These are phyloP conservation scores for Yamadazyma taylorii DNA, from an alignment of 1,139 yeast species.

Conservation along the genomic window DNA sequence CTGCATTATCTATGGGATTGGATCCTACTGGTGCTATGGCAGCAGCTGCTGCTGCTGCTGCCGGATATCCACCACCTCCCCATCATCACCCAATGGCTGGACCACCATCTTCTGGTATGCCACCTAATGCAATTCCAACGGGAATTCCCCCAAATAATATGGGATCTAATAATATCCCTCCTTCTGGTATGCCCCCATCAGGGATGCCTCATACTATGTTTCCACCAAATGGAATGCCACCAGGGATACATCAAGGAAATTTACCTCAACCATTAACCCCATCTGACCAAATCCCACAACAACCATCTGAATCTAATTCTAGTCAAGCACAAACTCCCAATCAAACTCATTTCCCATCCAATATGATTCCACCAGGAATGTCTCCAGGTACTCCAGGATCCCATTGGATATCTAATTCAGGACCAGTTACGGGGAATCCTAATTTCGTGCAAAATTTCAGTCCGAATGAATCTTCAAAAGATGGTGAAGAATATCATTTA, in stretches of 20 bases:
- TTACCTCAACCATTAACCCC: slow-evolving; percentile 1
- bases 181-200: slow-evolving; percentile 7
- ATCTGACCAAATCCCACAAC: slow-evolving; percentile 3
- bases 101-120: slow-evolving; percentile 13
- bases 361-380: neutral
- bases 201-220: slow-evolving; percentile 15
- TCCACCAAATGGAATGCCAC: slow-evolving; percentile 8
- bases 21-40: slow-evolving; percentile 34
- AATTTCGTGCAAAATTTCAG: no score
- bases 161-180: neutral
- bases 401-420: neutral
- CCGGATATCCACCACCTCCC: slow-evolving; percentile 19
- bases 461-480: no score
- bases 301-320: neutral
- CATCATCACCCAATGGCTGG: slow-evolving; percentile 8
- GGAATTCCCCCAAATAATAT: slow-evolving; percentile 4
- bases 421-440: neutral
- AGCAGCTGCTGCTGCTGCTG: slow-evolving; percentile 27
- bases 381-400: neutral
- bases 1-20: slow-evolving; percentile 37
- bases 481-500: no score
- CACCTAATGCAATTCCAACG: no score
- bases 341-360: neutral
- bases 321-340: slow-evolving; percentile 1
- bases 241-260: slow-evolving; percentile 1